These are phyloP conservation scores for Monosporascus sp. DNA, from an alignment of 2,329 filamentous ascomycete genomes.

Conservation along the genomic window DNA sequence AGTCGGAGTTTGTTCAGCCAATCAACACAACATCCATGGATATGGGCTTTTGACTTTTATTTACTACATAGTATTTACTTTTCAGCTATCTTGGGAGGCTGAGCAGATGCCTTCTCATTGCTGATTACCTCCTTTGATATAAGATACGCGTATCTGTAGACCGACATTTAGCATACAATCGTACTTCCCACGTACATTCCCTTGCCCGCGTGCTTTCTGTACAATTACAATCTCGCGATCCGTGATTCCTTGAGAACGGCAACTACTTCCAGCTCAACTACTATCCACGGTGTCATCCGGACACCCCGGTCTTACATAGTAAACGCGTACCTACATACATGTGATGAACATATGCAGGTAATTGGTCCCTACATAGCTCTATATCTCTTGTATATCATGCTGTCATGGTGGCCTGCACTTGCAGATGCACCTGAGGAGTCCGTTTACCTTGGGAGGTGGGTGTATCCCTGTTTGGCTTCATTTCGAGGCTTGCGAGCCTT, in stretches of 20 bases:
- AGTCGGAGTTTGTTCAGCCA: neutral
- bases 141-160: no score
- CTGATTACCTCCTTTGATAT: neutral
- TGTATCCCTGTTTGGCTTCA: neutral
- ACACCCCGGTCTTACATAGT: neutral
- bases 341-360: neutral
- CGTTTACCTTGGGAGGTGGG: neutral
- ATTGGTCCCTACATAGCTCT: neutral
- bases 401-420: neutral
- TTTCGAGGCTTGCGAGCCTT: neutral
- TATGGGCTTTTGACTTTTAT: conserved; percentile 1
- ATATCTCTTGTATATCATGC: no score
- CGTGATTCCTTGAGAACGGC: neutral
- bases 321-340: neutral
- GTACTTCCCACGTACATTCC: neutral
- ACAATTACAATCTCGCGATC: neutral
- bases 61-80: neutral
- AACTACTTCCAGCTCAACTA: neutral
- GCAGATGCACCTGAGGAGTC: neutral
- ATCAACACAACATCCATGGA: neutral
- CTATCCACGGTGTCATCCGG: neutral
- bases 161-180: no score
- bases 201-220: neutral
- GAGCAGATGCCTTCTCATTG: neutral
- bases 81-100: neutral